Conservation (phyloP, 352 stramenopile species). For the Phytophthora niederhauseri region DNA sequence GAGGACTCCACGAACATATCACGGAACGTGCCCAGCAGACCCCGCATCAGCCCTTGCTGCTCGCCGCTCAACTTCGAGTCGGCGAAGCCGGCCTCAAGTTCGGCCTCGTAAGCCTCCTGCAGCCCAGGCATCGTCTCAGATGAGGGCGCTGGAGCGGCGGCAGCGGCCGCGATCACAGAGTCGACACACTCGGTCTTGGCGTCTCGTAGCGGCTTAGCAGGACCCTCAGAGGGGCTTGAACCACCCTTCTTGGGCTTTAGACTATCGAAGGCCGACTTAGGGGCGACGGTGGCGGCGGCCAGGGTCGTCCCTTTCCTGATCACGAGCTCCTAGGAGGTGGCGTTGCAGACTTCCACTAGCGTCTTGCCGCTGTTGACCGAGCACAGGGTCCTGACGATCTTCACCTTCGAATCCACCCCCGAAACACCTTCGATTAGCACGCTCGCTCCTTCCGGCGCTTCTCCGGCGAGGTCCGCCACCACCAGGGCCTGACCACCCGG, state of each 20-base stretch:
- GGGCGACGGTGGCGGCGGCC: neutral
- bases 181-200: too few relatives aligned
- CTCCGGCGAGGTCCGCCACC: neutral
- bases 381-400: conserved; percentile 2
- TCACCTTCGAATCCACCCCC: neutral
- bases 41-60: neutral
- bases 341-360: neutral
- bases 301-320: neutral
- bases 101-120: neutral
- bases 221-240: too few relatives aligned
- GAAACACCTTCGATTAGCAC: neutral
- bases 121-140: neutral
- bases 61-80: neutral
- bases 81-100: neutral
- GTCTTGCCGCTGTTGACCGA: neutral
- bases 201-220: too few relatives aligned
- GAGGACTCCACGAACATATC: conserved; percentile 11
- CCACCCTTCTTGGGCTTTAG: too few relatives aligned
- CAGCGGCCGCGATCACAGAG: neutral
- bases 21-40: neutral
- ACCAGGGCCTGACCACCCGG: conserved; percentile 4
- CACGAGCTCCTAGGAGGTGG: neutral
- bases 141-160: too few relatives aligned
- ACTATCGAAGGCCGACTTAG: neutral
- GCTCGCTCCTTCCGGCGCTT: neutral